These are phyloP conservation scores for Umbelopsis sp. DNA, from an alignment of 371 early-diverging fungal genomes.

Conservation along the genomic window DNA sequence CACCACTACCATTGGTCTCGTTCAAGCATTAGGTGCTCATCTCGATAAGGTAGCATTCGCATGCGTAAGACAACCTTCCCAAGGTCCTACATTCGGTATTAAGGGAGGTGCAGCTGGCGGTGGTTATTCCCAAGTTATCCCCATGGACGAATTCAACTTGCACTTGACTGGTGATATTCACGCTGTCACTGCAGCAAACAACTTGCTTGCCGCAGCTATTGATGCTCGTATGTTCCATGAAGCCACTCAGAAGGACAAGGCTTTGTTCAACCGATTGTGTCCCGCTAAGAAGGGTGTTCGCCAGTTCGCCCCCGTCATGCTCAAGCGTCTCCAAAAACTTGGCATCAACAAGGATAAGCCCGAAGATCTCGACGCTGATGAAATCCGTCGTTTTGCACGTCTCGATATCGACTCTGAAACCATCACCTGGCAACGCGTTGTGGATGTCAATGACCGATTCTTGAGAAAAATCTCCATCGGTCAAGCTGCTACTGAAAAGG, in stretches of 20 bases:
- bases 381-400: conserved; percentile 78
- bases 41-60: conserved; percentile 87
- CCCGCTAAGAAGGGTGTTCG: conserved; percentile 86
- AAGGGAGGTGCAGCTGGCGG: conserved; percentile 99
- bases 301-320: conserved; percentile 83
- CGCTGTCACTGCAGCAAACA: conserved; percentile 96
- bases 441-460: conserved; percentile 96
- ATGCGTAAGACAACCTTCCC: conserved; percentile 96
- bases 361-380: conserved; percentile 77
- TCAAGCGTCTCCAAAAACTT: conserved; percentile 79
- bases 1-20: conserved; percentile 93
- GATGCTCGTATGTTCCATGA: conserved; percentile 98
- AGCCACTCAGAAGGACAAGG: conserved; percentile 84
- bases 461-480: conserved; percentile 90
- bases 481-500: conserved; percentile 85
- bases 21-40: conserved; percentile 94
- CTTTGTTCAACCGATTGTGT: conserved; percentile 87
- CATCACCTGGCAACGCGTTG: conserved; percentile 95
- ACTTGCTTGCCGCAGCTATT: conserved; percentile 95
- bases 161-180: conserved; percentile 98
- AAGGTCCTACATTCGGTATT: conserved; percentile 98
- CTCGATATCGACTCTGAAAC: conserved; percentile 91
- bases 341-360: conserved; percentile 85
- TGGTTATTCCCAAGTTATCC: conserved; percentile 96
- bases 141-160: conserved; percentile 99